Base-by-base conservation (phyloP, 225 moss, liverwort and hornwort species). In the Sphagnum tenellum region DNA sequence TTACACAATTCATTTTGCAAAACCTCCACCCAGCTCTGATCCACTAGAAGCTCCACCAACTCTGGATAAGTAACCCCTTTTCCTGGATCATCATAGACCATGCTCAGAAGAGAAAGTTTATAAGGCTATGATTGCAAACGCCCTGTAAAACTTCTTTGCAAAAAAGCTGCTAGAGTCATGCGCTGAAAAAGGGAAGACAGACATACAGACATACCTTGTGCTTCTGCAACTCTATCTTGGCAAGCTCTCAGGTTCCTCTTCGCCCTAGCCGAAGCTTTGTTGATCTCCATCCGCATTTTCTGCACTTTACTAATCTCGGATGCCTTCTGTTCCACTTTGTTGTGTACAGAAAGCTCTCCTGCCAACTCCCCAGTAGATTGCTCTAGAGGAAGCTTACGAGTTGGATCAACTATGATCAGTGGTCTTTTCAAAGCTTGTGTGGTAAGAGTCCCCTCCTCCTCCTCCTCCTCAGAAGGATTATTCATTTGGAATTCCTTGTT, bases 241-340 rank as follows among this genome's bases (percentile, higher is more conserved):
- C 96, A 98, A 44, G 70, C 56, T 69, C 74, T 86, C n/a, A 87
- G 70, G 65, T 87, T 89, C 64, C 96, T 77, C 67, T 85, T 90
- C 0, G 83, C 82, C 47, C 76, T 69, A 4, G 96, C 96, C 60
- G 78, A 68, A 8, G 79, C 62, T 78, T 87, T 98, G 9, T 98
- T 98, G 69, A 87, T 66, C 62, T 98, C 96, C 92, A 93, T 98
- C 68, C 92, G 78, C 66, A 85, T 85, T 73, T 73, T 88, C 77
- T 92, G 96, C 64, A 89, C 96, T 65, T 73, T 71, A 70, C 56
- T 85, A 55, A 90, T n/a, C 59, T 83, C 78, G 8, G 63, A 29
- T 49, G 48, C 46, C 56, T 45, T 52, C 48, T 64, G 67, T 45
- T 78, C 72, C 61, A 64, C 68, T 48, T 50, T 71, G 59, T 45